These are phyloP conservation scores for Diddensiella transvaalensis DNA, from an alignment of 805 yeast species.

Conservation along the genomic window DNA sequence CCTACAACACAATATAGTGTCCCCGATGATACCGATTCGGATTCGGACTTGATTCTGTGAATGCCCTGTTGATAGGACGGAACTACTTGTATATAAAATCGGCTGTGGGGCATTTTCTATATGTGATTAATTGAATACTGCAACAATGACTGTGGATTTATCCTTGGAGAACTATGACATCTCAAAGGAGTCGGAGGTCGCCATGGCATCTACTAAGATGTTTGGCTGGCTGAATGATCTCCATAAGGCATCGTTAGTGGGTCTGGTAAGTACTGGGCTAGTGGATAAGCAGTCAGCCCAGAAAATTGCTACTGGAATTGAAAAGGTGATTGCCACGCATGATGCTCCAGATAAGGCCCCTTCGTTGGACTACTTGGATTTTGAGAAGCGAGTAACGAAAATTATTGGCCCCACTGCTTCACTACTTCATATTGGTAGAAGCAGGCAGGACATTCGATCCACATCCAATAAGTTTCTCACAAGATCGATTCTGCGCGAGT, in stretches of 20 bases:
- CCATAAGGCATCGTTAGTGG: conserved; percentile 11
- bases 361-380: conserved; percentile 14
- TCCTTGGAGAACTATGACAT: conserved; percentile 3
- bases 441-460: conserved; percentile 15
- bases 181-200: conserved; percentile 10
- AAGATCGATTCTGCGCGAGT: conserved; percentile 2
- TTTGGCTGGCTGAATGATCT: conserved; percentile 9
- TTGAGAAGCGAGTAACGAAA: conserved; percentile 11
- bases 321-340: conserved; percentile 7
- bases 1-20: no score
- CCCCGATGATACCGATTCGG: no score
- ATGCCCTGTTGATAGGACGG: no score
- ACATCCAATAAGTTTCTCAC: conserved; percentile 7
- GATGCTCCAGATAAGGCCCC: conserved; percentile 11
- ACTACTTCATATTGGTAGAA: conserved; percentile 13
- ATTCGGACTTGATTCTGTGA: no score
- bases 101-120: no score
- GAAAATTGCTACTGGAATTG: conserved; percentile 10
- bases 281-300: conserved; percentile 8
- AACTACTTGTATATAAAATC: no score
- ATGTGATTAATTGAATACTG: no score
- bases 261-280: conserved; percentile 5
- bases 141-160: neutral
- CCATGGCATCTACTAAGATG: conserved; percentile 7
- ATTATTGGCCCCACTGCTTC: conserved; percentile 11